phyloP scores from a whole-genome alignment of 129 eudicot species.

The Oenanthe sinensis region DNA sequence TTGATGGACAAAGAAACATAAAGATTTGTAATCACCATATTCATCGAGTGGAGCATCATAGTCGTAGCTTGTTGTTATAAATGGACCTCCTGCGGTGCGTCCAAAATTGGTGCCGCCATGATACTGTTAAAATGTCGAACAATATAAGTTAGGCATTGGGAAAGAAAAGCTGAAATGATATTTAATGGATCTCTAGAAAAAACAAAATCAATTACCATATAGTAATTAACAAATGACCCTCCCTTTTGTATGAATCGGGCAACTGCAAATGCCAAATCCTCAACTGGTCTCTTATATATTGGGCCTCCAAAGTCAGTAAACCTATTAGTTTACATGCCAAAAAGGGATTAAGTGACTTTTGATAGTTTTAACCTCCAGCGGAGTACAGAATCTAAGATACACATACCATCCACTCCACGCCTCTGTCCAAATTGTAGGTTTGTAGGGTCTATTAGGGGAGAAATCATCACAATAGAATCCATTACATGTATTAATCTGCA shows the following conservation, averaged over 20 bases:
- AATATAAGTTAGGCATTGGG: slow-evolving; percentile 6
- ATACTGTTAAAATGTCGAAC: slow-evolving; percentile 38
- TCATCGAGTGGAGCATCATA: slow-evolving; percentile 99
- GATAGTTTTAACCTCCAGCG: neutral
- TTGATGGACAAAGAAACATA: neutral
- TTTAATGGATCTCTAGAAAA: neutral
- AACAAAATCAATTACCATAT: slow-evolving; percentile 51
- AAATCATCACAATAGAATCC: slow-evolving; percentile 91
- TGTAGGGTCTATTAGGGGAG: slow-evolving; percentile 72
- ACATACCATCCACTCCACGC: slow-evolving; percentile 97
- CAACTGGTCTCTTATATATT: slow-evolving; percentile 60
- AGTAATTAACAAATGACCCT: slow-evolving; percentile 79
- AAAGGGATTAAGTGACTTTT: neutral
- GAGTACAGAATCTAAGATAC: slow-evolving; percentile 1
- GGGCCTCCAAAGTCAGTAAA: slow-evolving; percentile 84
- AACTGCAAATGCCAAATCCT: slow-evolving; percentile 93
- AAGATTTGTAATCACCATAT: slow-evolving; percentile 44
- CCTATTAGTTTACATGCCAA: slow-evolving; percentile 26
- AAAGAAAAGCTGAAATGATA: neutral
- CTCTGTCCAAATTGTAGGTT: slow-evolving; percentile 91
- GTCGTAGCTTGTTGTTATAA: slow-evolving; percentile 91
- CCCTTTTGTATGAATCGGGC: slow-evolving; percentile 74
- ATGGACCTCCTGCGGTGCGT: slow-evolving; percentile 98
- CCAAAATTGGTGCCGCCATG: slow-evolving; percentile 99
- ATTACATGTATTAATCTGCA: slow-evolving; percentile 91